A percentile compares a stretch with the other conserved stretches of the same genome.
These are phyloP conservation scores for Erythrophleum fordii DNA, from an alignment of 306 rosid species.

Conservation along the genomic window DNA sequence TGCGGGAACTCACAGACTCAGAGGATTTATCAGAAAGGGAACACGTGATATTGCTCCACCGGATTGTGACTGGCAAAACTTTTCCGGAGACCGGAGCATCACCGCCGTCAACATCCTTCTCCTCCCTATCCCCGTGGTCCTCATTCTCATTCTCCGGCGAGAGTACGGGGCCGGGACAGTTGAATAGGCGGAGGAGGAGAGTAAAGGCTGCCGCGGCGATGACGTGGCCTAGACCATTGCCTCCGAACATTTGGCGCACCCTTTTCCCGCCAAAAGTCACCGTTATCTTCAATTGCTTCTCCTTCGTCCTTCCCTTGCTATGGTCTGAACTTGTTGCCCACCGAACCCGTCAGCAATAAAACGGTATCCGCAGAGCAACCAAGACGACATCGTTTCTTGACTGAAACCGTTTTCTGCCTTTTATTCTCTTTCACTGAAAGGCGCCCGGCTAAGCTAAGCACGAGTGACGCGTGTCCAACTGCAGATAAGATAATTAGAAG, in stretches of 20 bases:
- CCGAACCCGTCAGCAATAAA: background rate
- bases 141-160: constrained; percentile 50
- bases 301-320: background rate
- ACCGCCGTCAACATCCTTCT: constrained; percentile 30
- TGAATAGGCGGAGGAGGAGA: constrained; percentile 72
- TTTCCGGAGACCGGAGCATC: constrained; percentile 44
- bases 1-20: constrained; percentile 56
- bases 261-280: constrained; percentile 69
- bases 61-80: constrained; percentile 73
- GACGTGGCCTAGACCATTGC: constrained; percentile 71
- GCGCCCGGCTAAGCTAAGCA: background rate
- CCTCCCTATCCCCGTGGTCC: constrained; percentile 40
- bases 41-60: constrained; percentile 79
- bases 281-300: constrained; percentile 40
- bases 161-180: constrained; percentile 73
- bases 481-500: constrained; percentile 58
- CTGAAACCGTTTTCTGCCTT: background rate
- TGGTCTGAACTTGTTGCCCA: background rate
- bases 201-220: constrained; percentile 73
- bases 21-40: constrained; percentile 70
- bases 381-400: background rate
- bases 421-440: background rate
- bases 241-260: constrained; percentile 60
- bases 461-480: constrained; percentile 62
- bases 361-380: background rate